Evolutionary conservation across 2,329 filamentous ascomycete species (phyloP), one percentile per base, ranked within the genome.

Genomic region (Tolypocladium cylindrosporum): DNA sequence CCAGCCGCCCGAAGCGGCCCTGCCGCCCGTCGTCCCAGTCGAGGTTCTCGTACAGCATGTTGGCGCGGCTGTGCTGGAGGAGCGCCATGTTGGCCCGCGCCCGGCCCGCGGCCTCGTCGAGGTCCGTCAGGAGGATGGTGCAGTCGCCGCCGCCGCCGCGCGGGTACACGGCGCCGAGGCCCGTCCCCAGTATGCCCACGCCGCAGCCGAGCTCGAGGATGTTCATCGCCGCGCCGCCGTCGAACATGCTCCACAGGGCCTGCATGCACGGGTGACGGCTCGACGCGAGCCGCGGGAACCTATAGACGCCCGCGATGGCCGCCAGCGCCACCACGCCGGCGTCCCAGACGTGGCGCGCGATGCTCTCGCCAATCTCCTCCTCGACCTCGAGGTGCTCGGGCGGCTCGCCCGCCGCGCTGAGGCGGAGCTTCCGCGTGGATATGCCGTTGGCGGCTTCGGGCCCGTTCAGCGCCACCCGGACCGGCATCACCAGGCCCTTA

Each of bases 271-370:
- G 58, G 9, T 65, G 63, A 16, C 63, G 64, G 24, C 64, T 69
- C 19, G 65, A 64, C 39, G 64, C 61, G 50, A 65, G 62, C n/a
- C 62, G 60, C 7, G 69, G 67, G 13, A 66, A 61, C 7, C 63
- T 62, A 43, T 67, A 67, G 3, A 66, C 65, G 14, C 66, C 68
- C 6, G 66, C 68, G 36, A 74, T 63, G 45, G 67, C 68, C 31
- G 69, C 70, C 21, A 72, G 62, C 1, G 77, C 75, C 7, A 79
- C 71, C 11, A 84, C 69, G 0, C 82, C 82, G 1, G 76, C 81
- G 56, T 85, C 82, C 82, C 82, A 85, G 7, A 84, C 72, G 60
- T 84, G 81, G 3, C 81, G 76, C 0, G 81, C 81, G 57, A 85
- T 84, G 64, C 80, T 83, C 68, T 84, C 81, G 16, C 80, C 81